Evolutionary conservation across 176 grass and related monocot genomes (phyloP).

Genomic region (Hyparrhenia diplandra): DNA sequence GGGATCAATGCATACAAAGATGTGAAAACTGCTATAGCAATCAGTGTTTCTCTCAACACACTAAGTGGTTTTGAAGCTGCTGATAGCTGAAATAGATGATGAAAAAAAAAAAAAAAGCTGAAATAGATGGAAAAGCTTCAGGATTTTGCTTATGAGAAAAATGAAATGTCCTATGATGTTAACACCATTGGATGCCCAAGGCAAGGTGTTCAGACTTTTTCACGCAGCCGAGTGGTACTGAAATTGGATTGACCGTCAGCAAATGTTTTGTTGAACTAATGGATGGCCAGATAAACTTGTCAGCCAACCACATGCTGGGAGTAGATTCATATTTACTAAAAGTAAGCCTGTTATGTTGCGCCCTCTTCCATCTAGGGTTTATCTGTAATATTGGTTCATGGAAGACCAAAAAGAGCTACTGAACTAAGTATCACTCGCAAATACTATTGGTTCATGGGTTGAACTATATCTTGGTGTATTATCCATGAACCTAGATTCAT

Average conservation of each 20-base stretch:
- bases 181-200: conserved; percentile 54
- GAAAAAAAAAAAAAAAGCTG: too few species aligned
- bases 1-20: conserved; percentile 35
- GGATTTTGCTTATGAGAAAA: conserved; percentile 57
- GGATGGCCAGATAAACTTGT: conserved; percentile 78
- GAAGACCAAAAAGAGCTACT: too few species aligned
- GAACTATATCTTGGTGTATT: too few species aligned
- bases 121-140: conserved; percentile 70
- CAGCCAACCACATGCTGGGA: conserved; percentile 60
- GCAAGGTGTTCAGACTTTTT: conserved; percentile 72
- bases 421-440: too few species aligned
- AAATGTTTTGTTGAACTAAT: conserved; percentile 83
- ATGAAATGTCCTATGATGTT: conserved; percentile 23
- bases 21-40: too few species aligned
- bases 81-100: conserved; percentile 57
- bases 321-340: conserved; percentile 85
- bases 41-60: too few species aligned
- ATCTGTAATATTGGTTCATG: too few species aligned
- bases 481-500: too few species aligned
- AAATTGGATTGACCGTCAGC: conserved; percentile 91
- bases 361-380: too few species aligned
- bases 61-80: conserved; percentile 54
- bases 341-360: too few species aligned
- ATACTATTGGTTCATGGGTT: too few species aligned
- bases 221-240: conserved; percentile 91